phyloP scores from a whole-genome alignment of 2,329 filamentous ascomycete species.

The Aspergillus latus region DNA sequence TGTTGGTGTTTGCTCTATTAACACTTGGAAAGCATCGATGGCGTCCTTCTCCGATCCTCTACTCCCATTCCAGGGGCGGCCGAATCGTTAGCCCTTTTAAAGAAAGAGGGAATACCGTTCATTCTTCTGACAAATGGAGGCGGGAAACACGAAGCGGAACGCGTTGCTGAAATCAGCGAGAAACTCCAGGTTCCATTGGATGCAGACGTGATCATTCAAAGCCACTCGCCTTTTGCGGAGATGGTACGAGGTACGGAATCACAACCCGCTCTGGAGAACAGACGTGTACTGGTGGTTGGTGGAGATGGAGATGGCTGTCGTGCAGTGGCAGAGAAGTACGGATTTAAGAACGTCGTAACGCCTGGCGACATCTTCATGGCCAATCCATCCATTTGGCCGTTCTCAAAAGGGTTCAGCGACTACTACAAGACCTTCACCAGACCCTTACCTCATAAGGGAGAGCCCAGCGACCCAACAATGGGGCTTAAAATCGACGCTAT shows the following conservation, averaged over 20 bases:
- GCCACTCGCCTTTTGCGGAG: constrained; percentile 83
- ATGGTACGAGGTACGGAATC: constrained; percentile 61
- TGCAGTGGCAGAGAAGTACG: constrained; percentile 70
- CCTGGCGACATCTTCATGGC: constrained; percentile 78
- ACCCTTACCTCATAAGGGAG: constrained; percentile 37
- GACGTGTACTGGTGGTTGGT: constrained; percentile 73
- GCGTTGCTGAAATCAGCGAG: constrained; percentile 67
- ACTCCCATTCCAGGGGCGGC: constrained; percentile 76
- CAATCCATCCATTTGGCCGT: constrained; percentile 78
- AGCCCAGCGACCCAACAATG: constrained; percentile 44
- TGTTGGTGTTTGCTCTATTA: constrained; percentile 16
- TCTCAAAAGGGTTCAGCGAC: constrained; percentile 64
- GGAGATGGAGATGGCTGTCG: constrained; percentile 68
- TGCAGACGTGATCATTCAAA: constrained; percentile 75
- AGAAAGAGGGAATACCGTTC: constrained; percentile 76
- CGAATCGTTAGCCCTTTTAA: constrained; percentile 70
- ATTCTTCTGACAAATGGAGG: constrained; percentile 96
- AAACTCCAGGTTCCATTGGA: constrained; percentile 66
- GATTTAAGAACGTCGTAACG: constrained; percentile 78
- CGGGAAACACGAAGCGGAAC: constrained; percentile 74
- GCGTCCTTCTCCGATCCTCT: constrained; percentile 83
- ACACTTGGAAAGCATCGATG: constrained; percentile 68
- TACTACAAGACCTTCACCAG: constrained; percentile 57
- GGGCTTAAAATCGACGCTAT: constrained; percentile 81
- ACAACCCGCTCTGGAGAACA: constrained; percentile 55